Percentiles rank a stretch among this genome's conserved stretches.
These are phyloP conservation scores for Entomortierella chlamydospora DNA, from an alignment of 192 early-diverging fungal species.

Conservation along the genomic window DNA sequence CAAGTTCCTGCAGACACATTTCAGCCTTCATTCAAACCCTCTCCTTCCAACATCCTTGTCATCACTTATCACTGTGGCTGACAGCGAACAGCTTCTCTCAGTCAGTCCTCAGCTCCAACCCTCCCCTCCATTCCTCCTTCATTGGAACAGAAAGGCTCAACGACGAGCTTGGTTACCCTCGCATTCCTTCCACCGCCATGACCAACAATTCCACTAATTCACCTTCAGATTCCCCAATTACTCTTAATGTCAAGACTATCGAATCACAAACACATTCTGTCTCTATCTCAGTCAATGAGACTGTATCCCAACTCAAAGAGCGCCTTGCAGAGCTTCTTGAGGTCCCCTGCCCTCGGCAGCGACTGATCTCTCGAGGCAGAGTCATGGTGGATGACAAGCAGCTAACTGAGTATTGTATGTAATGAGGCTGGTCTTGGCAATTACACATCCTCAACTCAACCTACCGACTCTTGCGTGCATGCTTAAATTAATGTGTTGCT, in stretches of 20 bases:
- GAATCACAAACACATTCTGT: conserved; percentile 56
- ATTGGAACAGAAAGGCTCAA: neutral
- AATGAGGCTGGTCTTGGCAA: too few relatives aligned
- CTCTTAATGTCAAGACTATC: conserved; percentile 43
- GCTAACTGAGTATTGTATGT: conserved; percentile 59
- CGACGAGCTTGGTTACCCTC: neutral
- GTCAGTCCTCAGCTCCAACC: neutral
- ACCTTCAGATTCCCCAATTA: conserved; percentile 21
- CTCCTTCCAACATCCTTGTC: neutral
- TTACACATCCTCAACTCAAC: neutral
- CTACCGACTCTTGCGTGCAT: neutral
- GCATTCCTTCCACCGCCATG: neutral
- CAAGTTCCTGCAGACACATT: too few relatives aligned
- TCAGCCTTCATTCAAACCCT: neutral
- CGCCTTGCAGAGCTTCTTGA: conserved; percentile 50
- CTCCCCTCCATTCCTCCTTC: neutral
- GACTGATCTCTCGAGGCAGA: conserved; percentile 63
- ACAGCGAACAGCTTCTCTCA: neutral
- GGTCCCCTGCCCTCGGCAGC: conserved; percentile 57
- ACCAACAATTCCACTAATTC: neutral
- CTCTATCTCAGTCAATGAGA: conserved; percentile 45
- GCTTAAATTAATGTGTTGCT: too few relatives aligned
- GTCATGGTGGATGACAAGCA: conserved; percentile 59
- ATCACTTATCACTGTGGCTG: conserved; percentile 27
- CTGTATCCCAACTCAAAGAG: conserved; percentile 59